Evolutionary conservation across 179 eudicot genomes (phyloP), one percentile per base, ranked within the genome.

Genomic region (Actinidia chinensis): DNA sequence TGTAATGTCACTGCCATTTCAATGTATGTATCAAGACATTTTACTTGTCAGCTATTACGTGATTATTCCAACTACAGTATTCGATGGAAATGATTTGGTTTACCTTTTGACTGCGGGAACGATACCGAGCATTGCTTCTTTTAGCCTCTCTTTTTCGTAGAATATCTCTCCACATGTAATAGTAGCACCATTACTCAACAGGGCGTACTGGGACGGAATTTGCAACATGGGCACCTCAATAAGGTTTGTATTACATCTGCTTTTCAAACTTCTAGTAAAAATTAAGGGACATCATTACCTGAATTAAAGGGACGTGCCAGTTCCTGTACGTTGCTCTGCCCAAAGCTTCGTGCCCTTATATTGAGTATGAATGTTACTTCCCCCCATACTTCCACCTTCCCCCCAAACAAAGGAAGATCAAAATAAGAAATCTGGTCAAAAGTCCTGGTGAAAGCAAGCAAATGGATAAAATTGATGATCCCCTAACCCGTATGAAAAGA

Each of bases 131-230:
- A 95, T 95, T 84, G 99, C 99, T 78, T 94, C n/a, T 92, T 82
- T 70, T 96, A 78, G 96, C 98, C 40, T 94, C 99, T 54, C 97
- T 92, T 59, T 85, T 82, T 76, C n/a, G 96, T 86, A 81, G 98
- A 91, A 66, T 83, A 86, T 70, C 74, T 73, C 71, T 82, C 96
- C 98, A 61, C 96, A 92, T 87, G 74, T 96, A 71, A 98, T 96
- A 69, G 97, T 96, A 72, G 99, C 99, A 6, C 99, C 99, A 20
- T 90, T 96, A n/a, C 74, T 96, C 99, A 33, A 96, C 99, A 72
- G 79, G 94, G 84, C 92, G 99, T 60, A 96, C 79, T 96, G 99
- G 98, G 99, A 80, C 98, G 99, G 99, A 96, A 80, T 96, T 96
- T 88, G 94, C 99, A 74, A 81, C 86, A 56, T 96, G 99, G 99